phyloP scores from a whole-genome alignment of 2,329 filamentous ascomycete genomes.

The Cytospora piceae region DNA sequence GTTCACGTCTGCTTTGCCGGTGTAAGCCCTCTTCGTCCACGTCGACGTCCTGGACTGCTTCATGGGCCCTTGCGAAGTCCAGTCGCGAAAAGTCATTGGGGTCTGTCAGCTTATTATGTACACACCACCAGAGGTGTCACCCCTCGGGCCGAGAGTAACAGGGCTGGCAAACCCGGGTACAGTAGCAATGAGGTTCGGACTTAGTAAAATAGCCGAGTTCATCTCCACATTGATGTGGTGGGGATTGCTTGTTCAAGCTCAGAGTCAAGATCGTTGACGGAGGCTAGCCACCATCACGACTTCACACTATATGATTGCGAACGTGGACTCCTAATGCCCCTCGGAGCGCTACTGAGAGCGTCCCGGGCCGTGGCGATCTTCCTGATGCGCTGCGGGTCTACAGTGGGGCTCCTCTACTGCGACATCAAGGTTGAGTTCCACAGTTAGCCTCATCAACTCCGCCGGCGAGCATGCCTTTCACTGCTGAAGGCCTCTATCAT shows the following conservation, averaged over 20 bases:
- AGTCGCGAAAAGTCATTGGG: not conserved
- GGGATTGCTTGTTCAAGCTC: too few species aligned
- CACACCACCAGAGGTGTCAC: not conserved
- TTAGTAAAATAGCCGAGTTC: not conserved
- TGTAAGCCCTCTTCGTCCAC: not conserved
- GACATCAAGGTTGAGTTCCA: not conserved
- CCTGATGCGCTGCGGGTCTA: not conserved
- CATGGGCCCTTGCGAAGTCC: not conserved
- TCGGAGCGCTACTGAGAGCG: not conserved
- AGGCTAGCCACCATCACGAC: not conserved
- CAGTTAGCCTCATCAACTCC: not conserved
- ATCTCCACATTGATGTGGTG: not conserved
- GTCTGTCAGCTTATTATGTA: not conserved
- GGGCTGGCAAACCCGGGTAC: not conserved
- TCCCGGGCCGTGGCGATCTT: not conserved
- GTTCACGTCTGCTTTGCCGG: not conserved
- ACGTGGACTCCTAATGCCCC: not conserved
- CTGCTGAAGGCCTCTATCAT: not conserved
- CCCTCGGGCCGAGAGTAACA: not conserved
- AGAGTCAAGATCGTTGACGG: too few species aligned
- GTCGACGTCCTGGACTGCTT: too few species aligned
- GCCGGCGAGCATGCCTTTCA: not conserved
- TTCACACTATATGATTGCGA: not conserved
- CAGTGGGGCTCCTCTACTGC: not conserved
- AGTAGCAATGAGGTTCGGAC: not conserved